A percentile compares a stretch with the other conserved stretches of the same genome.
Evolutionary conservation across 1,284 basidiomycete genomes (phyloP).

Genomic region (Pterulicium gracile): DNA sequence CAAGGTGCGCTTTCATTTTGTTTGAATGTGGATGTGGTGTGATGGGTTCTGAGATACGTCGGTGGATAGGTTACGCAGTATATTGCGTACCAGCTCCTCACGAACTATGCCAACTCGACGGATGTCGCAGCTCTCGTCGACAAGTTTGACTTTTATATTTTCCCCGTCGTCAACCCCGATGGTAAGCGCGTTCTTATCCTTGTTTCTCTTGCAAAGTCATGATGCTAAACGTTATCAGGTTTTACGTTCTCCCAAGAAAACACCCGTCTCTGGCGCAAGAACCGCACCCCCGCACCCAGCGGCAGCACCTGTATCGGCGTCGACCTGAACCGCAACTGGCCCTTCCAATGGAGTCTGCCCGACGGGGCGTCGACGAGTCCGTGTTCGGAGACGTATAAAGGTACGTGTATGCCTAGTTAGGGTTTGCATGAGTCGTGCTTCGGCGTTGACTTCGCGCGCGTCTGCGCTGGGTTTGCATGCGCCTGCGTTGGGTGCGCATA

Average conservation of each 20-base stretch:
- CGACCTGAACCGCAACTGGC: not conserved
- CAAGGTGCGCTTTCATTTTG: not conserved
- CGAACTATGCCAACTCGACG: not conserved
- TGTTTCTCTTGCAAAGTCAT: not conserved
- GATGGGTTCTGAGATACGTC: not conserved
- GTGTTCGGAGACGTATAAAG: not conserved
- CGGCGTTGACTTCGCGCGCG: no score
- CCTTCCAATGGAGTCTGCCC: not conserved
- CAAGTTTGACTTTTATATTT: not conserved
- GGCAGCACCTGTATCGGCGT: not conserved
- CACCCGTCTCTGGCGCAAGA: not conserved
- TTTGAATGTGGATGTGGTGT: not conserved
- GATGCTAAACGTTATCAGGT: not conserved
- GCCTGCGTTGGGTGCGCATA: no score
- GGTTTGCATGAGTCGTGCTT: no score
- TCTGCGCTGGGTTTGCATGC: no score
- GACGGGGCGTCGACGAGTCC: not conserved
- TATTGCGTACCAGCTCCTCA: not conserved
- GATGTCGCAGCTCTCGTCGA: not conserved
- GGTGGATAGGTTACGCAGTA: not conserved
- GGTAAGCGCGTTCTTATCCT: not conserved
- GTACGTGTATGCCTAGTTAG: no score
- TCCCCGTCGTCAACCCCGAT: not conserved
- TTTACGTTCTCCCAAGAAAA: not conserved
- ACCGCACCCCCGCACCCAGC: not conserved